phyloP scores from a whole-genome alignment of 208 protist species.

The Leishmania tropica region DNA sequence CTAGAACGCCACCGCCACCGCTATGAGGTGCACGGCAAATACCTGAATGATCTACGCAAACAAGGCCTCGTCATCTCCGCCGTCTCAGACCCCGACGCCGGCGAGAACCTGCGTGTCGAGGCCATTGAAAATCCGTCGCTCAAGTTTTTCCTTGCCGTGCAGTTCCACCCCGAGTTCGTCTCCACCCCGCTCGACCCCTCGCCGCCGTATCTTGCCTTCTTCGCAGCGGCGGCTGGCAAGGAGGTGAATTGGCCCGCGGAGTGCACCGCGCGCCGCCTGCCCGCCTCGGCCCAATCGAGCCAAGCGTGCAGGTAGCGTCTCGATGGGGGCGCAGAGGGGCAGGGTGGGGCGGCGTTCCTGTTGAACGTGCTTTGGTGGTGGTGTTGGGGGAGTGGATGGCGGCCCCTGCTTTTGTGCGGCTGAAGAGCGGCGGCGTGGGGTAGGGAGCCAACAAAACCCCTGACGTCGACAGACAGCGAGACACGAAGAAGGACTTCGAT shows the following conservation, averaged over 20 bases:
- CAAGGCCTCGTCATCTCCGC: conserved; percentile 93
- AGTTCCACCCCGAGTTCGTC: conserved; percentile 99
- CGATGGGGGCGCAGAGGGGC: background rate
- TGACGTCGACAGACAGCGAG: background rate
- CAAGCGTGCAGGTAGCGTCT: background rate
- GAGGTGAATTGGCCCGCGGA: conserved; percentile 61
- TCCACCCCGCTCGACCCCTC: conserved; percentile 95
- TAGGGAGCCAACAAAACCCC: background rate
- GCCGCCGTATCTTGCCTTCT: conserved; percentile 96
- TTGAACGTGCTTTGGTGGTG: background rate
- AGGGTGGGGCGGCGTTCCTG: background rate
- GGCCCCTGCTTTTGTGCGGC: background rate
- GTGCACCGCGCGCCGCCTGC: conserved; percentile 52
- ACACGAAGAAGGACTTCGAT: background rate
- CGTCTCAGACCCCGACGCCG: conserved; percentile 78
- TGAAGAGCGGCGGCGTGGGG: background rate
- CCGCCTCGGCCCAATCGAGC: background rate
- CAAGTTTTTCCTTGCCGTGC: conserved; percentile 95
- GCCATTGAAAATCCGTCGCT: conserved; percentile 81
- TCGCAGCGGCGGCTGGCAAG: conserved; percentile 85
- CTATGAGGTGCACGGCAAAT: conserved; percentile 98
- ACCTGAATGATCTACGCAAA: conserved; percentile 87
- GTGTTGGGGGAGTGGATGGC: background rate
- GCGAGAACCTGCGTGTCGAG: conserved; percentile 92
- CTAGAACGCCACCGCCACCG: conserved; percentile 98